These are phyloP conservation scores for Pichia sp. DNA, from an alignment of 1,139 yeast genomes.

Conservation along the genomic window DNA sequence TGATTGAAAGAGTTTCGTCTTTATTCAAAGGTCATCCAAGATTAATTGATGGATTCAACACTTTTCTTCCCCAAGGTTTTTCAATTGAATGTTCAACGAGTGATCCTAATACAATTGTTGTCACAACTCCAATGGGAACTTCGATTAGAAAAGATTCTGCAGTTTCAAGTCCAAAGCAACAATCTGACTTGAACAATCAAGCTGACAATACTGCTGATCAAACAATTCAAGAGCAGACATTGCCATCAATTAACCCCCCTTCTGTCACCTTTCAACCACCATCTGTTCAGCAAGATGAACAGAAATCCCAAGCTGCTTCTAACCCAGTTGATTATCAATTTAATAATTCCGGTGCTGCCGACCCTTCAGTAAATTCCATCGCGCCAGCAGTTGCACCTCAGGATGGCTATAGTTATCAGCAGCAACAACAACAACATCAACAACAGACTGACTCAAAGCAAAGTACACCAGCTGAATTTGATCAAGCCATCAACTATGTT, in stretches of 20 bases:
- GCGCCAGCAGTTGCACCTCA: background rate
- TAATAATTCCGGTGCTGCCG: background rate
- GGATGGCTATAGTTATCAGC: slow-evolving; percentile 1
- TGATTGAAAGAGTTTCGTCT: slow-evolving; percentile 87
- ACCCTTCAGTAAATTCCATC: background rate
- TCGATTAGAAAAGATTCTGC: slow-evolving; percentile 54
- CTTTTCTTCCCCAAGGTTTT: slow-evolving; percentile 95
- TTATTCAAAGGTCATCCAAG: slow-evolving; percentile 89
- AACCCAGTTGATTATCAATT: background rate
- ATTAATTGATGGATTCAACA: slow-evolving; percentile 92
- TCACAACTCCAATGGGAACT: slow-evolving; percentile 92
- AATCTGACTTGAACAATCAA: background rate
- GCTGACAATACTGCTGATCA: background rate
- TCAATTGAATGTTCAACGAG: slow-evolving; percentile 90
- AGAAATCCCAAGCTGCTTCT: background rate
- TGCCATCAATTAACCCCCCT: background rate
- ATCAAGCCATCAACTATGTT: slow-evolving; percentile 93
- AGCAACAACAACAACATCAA: slow-evolving; percentile 11
- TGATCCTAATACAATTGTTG: slow-evolving; percentile 89
- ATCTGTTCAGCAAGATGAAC: too few relatives aligned
- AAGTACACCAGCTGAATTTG: slow-evolving; percentile 90
- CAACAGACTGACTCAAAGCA: slow-evolving; percentile 19
- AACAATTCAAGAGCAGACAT: slow-evolving; percentile 1
- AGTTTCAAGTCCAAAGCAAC: background rate
- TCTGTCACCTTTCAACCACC: too few relatives aligned